phyloP scores from a whole-genome alignment of 768 basidiomycete species.

The Cantharellus anzutake region DNA sequence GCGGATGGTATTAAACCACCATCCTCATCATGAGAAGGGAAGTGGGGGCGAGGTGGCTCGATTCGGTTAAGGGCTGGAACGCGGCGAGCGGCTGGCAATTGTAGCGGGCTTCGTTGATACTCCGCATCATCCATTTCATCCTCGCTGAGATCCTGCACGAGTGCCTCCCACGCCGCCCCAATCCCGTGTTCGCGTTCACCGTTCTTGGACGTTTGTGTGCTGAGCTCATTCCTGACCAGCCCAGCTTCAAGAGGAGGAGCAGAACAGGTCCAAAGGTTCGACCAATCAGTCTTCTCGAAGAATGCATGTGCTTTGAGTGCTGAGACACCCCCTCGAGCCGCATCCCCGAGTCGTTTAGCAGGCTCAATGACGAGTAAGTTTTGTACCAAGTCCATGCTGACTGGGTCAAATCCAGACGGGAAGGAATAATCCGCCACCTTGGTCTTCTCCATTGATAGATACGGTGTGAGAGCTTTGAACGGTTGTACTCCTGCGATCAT shows the following conservation, averaged over 20 bases:
- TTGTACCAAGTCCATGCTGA: conserved; percentile 67
- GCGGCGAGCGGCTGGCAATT: not conserved
- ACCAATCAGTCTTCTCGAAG: conserved; percentile 40
- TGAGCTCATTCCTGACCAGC: conserved; percentile 25
- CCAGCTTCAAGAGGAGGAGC: conserved; percentile 41
- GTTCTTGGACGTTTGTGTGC: not conserved
- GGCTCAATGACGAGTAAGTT: conserved; percentile 39
- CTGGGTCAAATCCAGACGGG: conserved; percentile 66
- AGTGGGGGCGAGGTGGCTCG: not conserved
- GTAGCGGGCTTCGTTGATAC: not conserved
- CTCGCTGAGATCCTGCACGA: conserved; percentile 16
- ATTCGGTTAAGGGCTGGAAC: not conserved
- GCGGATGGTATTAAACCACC: not conserved
- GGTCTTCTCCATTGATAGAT: conserved; percentile 90
- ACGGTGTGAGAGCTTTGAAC: conserved; percentile 81
- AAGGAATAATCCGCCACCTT: conserved; percentile 73
- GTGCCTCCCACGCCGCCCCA: conserved; percentile 33
- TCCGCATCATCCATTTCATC: not conserved
- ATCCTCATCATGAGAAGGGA: not conserved
- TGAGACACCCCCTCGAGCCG: not conserved
- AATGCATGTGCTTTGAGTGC: conserved; percentile 44
- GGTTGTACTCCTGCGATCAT: conserved; percentile 83
- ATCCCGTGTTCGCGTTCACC: conserved; percentile 18
- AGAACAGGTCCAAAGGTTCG: conserved; percentile 42
- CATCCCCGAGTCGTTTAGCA: not conserved